Conservation (phyloP, 2,329 filamentous ascomycete genomes). For the Laburnicola sp. region DNA sequence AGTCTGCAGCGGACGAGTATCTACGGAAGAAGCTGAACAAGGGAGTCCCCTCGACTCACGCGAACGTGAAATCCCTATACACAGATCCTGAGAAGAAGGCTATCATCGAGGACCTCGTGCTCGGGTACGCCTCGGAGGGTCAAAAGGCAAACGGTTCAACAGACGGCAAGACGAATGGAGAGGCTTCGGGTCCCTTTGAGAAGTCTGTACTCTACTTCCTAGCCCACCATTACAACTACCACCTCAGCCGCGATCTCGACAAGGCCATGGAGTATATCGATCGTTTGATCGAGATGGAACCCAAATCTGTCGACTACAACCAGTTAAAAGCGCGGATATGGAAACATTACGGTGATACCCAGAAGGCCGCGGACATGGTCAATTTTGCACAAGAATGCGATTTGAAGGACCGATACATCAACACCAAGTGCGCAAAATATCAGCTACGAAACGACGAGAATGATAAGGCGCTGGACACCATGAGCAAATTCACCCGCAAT, state of each 20-base stretch:
- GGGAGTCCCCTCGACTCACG: slow-evolving; percentile 93
- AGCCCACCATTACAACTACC: slow-evolving; percentile 95
- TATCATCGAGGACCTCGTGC: slow-evolving; percentile 73
- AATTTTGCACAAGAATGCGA: slow-evolving; percentile 83
- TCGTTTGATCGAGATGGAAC: slow-evolving; percentile 76
- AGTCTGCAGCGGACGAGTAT: slow-evolving; percentile 75
- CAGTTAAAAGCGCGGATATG: slow-evolving; percentile 95
- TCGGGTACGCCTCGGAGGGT: slow-evolving; percentile 72
- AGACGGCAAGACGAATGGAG: slow-evolving; percentile 54
- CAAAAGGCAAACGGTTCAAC: slow-evolving; percentile 53
- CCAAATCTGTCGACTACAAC: slow-evolving; percentile 84
- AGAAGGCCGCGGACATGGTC: slow-evolving; percentile 84
- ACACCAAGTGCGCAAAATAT: slow-evolving; percentile 97
- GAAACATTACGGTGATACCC: slow-evolving; percentile 82
- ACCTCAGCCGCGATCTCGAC: slow-evolving; percentile 77
- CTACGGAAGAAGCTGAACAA: slow-evolving; percentile 83
- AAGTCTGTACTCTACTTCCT: slow-evolving; percentile 88
- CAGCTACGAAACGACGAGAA: slow-evolving; percentile 91
- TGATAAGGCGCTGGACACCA: slow-evolving; percentile 80
- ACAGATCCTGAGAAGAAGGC: slow-evolving; percentile 74
- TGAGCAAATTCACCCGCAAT: slow-evolving; percentile 91
- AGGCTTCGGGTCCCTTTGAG: slow-evolving; percentile 64
- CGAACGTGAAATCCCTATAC: slow-evolving; percentile 94
- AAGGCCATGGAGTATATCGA: slow-evolving; percentile 84
- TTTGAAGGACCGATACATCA: slow-evolving; percentile 92